Evolutionary conservation across 2,329 filamentous ascomycete species (phyloP), one percentile per base, ranked within the genome.

Genomic region (Calcarisporium arbuscula): DNA sequence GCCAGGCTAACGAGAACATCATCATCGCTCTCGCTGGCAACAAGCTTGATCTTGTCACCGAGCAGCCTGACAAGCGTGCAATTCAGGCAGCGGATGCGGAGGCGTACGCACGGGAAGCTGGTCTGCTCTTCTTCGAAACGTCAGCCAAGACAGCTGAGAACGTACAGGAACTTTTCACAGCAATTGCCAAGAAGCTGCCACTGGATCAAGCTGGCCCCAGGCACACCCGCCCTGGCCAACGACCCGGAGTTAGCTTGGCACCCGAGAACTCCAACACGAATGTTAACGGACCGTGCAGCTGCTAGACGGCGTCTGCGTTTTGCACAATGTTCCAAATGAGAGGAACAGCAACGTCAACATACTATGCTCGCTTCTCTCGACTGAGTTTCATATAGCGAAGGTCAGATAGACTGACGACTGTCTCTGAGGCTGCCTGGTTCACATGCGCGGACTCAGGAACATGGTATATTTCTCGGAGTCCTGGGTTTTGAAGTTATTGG

Each of bases 1-100:
- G 92, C 58, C 92, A 98, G 67, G 92, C 94, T 44, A 98, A 96
- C 70, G 92, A 98, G 66, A 96, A 96, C 66, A 98, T 98, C 62
- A 89, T 98, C 63, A 98, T 98, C 56, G 92, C 92, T 30, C 80
- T 98, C 28, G 92, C 90, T 34, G 92, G 92, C 44, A 98, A 98
- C 74, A 96, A 98, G 69, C 73, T 95, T 56, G 92, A 98, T 74
- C 70, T 98, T 50, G 92, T 95, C 43, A 89, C 80, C 44, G 89
- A 95, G 56, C 85, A 86, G 58, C 90, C 90, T 30, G 90, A 95
- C 61, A 96, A 96, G 77, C 84, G 92, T 54, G 92, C 89, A 27
- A 92, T 98, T 42, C 60, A 81, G 41, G 83, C 85, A 16, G 83
- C 83, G 48, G 92, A 98, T 51, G 94, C 92, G 47, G 88, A 95